phyloP scores from a whole-genome alignment of 1,284 basidiomycete genomes.

The Rhodotorula sp. region DNA sequence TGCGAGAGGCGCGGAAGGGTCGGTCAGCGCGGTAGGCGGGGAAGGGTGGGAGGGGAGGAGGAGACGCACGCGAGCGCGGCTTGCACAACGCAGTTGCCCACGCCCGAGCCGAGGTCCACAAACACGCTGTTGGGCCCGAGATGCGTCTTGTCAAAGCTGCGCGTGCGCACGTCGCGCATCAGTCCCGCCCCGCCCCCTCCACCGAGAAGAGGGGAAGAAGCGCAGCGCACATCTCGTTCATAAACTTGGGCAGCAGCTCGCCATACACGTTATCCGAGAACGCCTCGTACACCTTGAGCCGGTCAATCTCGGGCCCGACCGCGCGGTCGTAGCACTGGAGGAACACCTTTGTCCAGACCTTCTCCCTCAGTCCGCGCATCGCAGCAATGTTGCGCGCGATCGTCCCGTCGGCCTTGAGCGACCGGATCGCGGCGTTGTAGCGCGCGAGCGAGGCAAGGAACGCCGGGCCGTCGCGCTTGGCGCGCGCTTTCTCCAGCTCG shows the following conservation, averaged over 20 bases:
- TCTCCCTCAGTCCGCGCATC: constrained; percentile 44
- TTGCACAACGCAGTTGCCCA: constrained; percentile 60
- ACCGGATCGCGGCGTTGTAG: constrained; percentile 56
- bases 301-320: constrained; percentile 57
- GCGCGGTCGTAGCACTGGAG: constrained; percentile 59
- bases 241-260: constrained; percentile 53
- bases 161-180: background rate
- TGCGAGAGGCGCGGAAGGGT: background rate
- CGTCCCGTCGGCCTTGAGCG: constrained; percentile 50
- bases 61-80: constrained; percentile 53
- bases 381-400: constrained; percentile 48
- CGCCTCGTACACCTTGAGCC: constrained; percentile 55
- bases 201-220: background rate
- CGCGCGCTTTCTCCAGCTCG: constrained; percentile 57
- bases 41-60: background rate
- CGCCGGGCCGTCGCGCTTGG: constrained; percentile 56
- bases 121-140: constrained; percentile 51
- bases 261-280: constrained; percentile 53
- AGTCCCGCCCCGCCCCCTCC: background rate
- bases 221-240: constrained; percentile 49
- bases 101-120: constrained; percentile 60
- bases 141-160: constrained; percentile 47
- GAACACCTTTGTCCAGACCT: constrained; percentile 57
- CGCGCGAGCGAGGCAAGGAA: constrained; percentile 55
- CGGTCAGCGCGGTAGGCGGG: background rate